Percentiles rank a stretch among this genome's conserved stretches.
Evolutionary conservation across 2,329 filamentous ascomycete species (phyloP).

Genomic region (Neoarthrinium moseri): DNA sequence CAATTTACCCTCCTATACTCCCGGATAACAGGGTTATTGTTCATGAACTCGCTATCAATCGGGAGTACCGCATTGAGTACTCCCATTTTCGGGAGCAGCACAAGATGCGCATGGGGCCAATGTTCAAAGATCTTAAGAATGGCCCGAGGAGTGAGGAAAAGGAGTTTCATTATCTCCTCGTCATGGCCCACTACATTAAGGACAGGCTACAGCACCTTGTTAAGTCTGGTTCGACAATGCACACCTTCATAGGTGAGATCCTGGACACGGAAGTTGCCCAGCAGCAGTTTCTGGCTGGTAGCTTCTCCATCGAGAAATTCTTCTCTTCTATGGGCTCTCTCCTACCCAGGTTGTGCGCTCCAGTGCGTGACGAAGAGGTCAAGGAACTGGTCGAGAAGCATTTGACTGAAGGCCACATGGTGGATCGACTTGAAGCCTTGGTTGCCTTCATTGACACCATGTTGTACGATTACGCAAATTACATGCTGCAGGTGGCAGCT

Average conservation of each 20-base stretch:
- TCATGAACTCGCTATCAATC: constrained; percentile 78
- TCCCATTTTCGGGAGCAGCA: constrained; percentile 59
- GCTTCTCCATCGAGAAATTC: constrained; percentile 79
- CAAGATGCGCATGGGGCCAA: constrained; percentile 43
- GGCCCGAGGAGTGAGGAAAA: constrained; percentile 66
- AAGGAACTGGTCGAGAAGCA: constrained; percentile 65
- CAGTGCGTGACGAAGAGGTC: constrained; percentile 75
- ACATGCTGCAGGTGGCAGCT: constrained; percentile 69
- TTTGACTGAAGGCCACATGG: constrained; percentile 60
- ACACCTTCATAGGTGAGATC: constrained; percentile 72
- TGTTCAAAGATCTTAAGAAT: constrained; percentile 58
- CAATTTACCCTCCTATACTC: constrained; percentile 52
- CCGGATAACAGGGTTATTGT: constrained; percentile 74
- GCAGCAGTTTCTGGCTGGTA: constrained; percentile 67
- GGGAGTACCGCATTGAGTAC: constrained; percentile 70
- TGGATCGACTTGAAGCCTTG: constrained; percentile 73
- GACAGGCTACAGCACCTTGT: constrained; percentile 72
- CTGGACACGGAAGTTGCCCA: constrained; percentile 71
- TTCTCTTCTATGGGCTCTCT: constrained; percentile 74
- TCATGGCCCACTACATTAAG: constrained; percentile 69
- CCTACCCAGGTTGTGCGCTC: constrained; percentile 77
- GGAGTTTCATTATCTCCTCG: constrained; percentile 67
- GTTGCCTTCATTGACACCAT: constrained; percentile 75
- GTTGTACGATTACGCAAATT: constrained; percentile 80
- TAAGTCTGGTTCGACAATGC: constrained; percentile 69